Percentiles rank a stretch among this genome's conserved stretches.
These are phyloP conservation scores for Toxoplasma gondii DNA, from an alignment of 169 alveolate species.

Conservation along the genomic window DNA sequence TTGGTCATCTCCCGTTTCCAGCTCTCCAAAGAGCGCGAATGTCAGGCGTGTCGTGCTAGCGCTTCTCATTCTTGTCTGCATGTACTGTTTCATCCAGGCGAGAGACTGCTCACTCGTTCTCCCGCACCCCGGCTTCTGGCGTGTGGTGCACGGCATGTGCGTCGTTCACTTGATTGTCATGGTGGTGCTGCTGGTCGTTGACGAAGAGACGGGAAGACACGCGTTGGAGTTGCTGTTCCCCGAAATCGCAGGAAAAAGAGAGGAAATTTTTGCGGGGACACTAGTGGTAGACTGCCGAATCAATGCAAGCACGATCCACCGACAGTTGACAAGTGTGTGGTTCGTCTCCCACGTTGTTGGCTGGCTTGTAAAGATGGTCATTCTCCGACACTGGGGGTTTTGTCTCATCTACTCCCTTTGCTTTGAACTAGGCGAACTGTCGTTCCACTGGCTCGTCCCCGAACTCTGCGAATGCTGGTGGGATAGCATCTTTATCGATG, in stretches of 20 bases:
- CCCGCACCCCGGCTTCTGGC: slow-evolving; percentile 74
- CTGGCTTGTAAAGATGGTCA: slow-evolving; percentile 68
- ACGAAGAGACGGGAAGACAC: slow-evolving; percentile 51
- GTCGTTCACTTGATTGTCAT: slow-evolving; percentile 53
- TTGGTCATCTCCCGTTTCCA: neutral
- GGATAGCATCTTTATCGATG: slow-evolving; percentile 70
- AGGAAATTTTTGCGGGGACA: slow-evolving; percentile 66
- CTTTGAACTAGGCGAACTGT: slow-evolving; percentile 66
- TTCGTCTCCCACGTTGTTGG: slow-evolving; percentile 69
- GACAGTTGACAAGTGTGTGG: slow-evolving; percentile 66
- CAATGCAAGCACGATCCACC: slow-evolving; percentile 19
- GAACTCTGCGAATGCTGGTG: slow-evolving; percentile 76
- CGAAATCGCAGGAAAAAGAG: neutral
- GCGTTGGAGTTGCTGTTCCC: slow-evolving; percentile 60
- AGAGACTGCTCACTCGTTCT: slow-evolving; percentile 69
- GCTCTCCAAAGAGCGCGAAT: slow-evolving; percentile 18
- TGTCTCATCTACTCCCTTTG: slow-evolving; percentile 41
- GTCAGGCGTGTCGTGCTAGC: neutral
- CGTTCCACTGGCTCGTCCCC: slow-evolving; percentile 74
- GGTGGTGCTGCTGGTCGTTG: slow-evolving; percentile 57
- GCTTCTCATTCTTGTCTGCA: slow-evolving; percentile 44
- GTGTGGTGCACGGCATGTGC: slow-evolving; percentile 69
- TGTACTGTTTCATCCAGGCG: slow-evolving; percentile 67
- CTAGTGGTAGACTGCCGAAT: slow-evolving; percentile 61
- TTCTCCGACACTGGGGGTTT: slow-evolving; percentile 68